These are phyloP conservation scores for Salix suchowensis DNA, from an alignment of 345 rosid species.

Conservation along the genomic window DNA sequence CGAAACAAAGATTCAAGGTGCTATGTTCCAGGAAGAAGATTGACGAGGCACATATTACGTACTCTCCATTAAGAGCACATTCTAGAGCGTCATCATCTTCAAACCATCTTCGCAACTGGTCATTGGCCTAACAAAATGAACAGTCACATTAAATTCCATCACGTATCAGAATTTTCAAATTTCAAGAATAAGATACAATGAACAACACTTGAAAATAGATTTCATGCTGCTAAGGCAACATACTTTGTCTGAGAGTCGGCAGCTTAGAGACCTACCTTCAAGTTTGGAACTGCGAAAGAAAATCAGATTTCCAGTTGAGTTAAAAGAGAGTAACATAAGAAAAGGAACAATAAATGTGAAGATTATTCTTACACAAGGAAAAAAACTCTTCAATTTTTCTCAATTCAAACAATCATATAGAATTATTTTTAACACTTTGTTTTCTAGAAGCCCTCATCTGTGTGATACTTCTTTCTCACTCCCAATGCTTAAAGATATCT, in stretches of 20 bases:
- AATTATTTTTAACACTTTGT: neutral
- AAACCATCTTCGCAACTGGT: slow-evolving; percentile 46
- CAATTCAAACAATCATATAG: neutral
- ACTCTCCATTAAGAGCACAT: slow-evolving; percentile 75
- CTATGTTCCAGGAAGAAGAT: neutral
- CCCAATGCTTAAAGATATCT: neutral
- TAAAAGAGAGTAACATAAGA: neutral
- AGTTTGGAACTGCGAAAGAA: slow-evolving; percentile 64
- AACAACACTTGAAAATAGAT: neutral
- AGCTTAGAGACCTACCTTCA: slow-evolving; percentile 66
- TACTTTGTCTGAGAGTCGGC: slow-evolving; percentile 89
- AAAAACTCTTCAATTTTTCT: neutral
- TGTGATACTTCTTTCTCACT: neutral
- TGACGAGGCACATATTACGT: slow-evolving; percentile 28
- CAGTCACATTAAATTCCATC: slow-evolving; percentile 1
- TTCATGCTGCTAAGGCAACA: slow-evolving; percentile 4
- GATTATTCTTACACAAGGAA: neutral
- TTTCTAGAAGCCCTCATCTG: neutral
- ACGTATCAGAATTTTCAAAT: neutral
- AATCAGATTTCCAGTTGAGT: neutral
- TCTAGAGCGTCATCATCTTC: slow-evolving; percentile 72
- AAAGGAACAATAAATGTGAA: neutral
- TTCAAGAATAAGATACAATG: neutral
- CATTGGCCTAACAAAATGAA: slow-evolving; percentile 37
- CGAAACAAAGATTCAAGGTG: neutral